phyloP scores from a whole-genome alignment of 768 basidiomycete species.

The Lentinula detonsa region DNA sequence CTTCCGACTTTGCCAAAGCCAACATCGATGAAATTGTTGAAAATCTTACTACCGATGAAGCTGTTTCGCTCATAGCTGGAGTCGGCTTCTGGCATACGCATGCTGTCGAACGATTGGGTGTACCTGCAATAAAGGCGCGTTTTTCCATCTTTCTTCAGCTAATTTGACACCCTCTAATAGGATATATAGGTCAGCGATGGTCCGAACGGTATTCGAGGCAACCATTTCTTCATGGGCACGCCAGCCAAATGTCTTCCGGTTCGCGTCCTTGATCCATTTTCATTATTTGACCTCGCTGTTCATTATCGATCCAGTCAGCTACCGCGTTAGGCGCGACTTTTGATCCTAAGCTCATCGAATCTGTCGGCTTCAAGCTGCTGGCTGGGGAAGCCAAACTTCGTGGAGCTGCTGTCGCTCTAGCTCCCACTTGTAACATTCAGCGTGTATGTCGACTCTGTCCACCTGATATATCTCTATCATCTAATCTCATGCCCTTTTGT shows the following conservation, averaged over 20 bases:
- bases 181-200: constrained; percentile 63
- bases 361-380: constrained; percentile 58
- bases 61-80: constrained; percentile 65
- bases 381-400: constrained; percentile 69
- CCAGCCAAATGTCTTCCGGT: constrained; percentile 76
- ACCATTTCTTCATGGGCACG: constrained; percentile 76
- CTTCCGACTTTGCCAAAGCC: constrained; percentile 64
- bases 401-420: constrained; percentile 64
- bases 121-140: constrained; percentile 65
- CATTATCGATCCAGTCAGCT: constrained; percentile 33
- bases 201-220: constrained; percentile 69
- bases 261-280: constrained; percentile 14
- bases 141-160: not conserved
- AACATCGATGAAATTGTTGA: constrained; percentile 56
- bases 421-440: constrained; percentile 83
- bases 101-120: constrained; percentile 53
- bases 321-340: constrained; percentile 76
- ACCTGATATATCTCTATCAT: not conserved
- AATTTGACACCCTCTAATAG: not conserved
- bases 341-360: constrained; percentile 57
- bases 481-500: not conserved
- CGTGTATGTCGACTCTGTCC: constrained; percentile 35
- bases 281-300: not conserved
- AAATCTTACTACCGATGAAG: constrained; percentile 68
- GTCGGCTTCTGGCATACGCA: constrained; percentile 78